A percentile compares a stretch with the other conserved stretches of the same genome.
phyloP scores from a whole-genome alignment of 2,329 filamentous ascomycete genomes.

The Colletotrichum sp. region DNA sequence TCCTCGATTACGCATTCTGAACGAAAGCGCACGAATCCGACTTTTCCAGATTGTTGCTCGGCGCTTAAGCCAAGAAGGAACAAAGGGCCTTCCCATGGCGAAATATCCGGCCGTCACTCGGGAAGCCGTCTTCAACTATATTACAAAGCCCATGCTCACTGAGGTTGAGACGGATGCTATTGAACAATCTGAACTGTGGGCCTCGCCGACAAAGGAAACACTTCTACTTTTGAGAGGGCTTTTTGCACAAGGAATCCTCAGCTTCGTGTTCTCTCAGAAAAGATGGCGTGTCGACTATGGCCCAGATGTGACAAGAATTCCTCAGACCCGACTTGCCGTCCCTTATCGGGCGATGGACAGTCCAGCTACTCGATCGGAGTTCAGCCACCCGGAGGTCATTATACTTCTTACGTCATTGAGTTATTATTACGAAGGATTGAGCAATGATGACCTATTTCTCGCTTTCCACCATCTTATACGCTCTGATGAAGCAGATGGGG shows the following conservation, averaged over 20 bases:
- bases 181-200: constrained; percentile 42
- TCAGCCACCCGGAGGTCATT: constrained; percentile 65
- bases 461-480: constrained; percentile 51
- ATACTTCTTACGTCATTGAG: constrained; percentile 60
- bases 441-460: constrained; percentile 51
- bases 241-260: constrained; percentile 58
- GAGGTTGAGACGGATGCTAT: constrained; percentile 34
- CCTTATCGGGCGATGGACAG: constrained; percentile 66
- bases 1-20: constrained; percentile 54
- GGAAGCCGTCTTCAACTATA: constrained; percentile 45
- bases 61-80: constrained; percentile 47
- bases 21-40: constrained; percentile 28
- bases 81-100: constrained; percentile 45
- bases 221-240: constrained; percentile 61
- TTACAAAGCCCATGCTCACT: constrained; percentile 40
- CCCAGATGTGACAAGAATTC: constrained; percentile 45
- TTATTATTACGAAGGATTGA: constrained; percentile 63
- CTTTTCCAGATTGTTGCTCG: constrained; percentile 39
- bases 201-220: constrained; percentile 30
- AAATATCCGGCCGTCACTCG: constrained; percentile 34
- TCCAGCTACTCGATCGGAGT: constrained; percentile 61
- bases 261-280: constrained; percentile 59
- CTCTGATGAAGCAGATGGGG: constrained; percentile 54
- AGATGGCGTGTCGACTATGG: constrained; percentile 72
- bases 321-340: constrained; percentile 54